Evolutionary conservation across 2,329 filamentous ascomycete genomes (phyloP).

Genomic region (Phialocephala sp.): DNA sequence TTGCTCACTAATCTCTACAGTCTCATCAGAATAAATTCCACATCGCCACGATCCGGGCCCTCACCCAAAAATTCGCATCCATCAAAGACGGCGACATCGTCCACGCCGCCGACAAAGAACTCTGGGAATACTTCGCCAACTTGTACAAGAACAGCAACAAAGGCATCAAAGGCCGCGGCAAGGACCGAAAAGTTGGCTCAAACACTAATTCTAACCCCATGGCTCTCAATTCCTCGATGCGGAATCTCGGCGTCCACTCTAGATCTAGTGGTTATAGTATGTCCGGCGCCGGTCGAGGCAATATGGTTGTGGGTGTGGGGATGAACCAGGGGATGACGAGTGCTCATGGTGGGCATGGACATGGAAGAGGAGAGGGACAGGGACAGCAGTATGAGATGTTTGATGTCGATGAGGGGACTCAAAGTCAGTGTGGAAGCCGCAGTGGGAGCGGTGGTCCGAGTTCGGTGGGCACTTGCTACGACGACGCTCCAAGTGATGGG

Average conservation of each 20-base stretch:
- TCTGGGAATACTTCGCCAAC: conserved; percentile 83
- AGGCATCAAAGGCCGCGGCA: conserved; percentile 94
- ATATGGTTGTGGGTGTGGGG: conserved; percentile 26
- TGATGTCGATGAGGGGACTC: conserved; percentile 51
- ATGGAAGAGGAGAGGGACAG: conserved; percentile 19
- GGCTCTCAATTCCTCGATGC: conserved; percentile 21
- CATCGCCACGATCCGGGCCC: conserved; percentile 68
- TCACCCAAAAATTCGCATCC: conserved; percentile 74
- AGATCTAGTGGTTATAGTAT: conserved; percentile 24
- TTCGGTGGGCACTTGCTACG: conserved; percentile 49
- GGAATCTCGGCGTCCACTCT: conserved; percentile 15
- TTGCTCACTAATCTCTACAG: conserved; percentile 48
- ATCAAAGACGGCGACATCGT: conserved; percentile 66
- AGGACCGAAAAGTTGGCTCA: conserved; percentile 70
- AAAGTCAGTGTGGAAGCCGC: conserved; percentile 44
- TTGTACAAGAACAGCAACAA: conserved; percentile 99
- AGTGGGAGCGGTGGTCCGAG: conserved; percentile 40
- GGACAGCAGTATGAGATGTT: conserved; percentile 50
- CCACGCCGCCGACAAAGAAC: conserved; percentile 70
- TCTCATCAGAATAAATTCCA: conserved; percentile 97
- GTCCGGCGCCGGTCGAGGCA: conserved; percentile 29
- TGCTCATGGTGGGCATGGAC: conserved; percentile 15
- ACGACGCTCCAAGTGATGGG: conserved; percentile 45
- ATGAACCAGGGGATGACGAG: conserved; percentile 25
- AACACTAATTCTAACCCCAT: conserved; percentile 9